Evolutionary conservation across 164 flowering plant genomes (phyloP).

Genomic region (Amborella trichopoda): DNA sequence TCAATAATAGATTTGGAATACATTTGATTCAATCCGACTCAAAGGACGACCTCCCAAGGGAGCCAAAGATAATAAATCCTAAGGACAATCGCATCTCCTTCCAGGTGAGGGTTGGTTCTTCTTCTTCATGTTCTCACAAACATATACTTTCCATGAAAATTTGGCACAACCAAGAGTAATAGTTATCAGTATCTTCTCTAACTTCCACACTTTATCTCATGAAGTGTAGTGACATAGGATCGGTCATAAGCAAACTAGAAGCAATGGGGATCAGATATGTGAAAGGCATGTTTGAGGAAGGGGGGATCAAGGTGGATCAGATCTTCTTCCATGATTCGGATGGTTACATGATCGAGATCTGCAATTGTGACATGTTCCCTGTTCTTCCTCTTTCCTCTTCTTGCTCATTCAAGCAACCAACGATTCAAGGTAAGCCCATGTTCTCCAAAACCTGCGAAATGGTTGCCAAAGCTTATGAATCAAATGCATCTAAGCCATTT

Average conservation of each 20-base stretch:
- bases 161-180: background rate
- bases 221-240: conserved; percentile 42
- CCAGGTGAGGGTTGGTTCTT: conserved; percentile 25
- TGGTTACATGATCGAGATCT: conserved; percentile 36
- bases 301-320: conserved; percentile 51
- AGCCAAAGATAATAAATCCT: conserved; percentile 42
- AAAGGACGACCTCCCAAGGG: conserved; percentile 4
- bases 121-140: background rate
- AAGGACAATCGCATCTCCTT: conserved; percentile 76
- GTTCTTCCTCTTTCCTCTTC: conserved; percentile 44
- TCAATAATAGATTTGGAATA: conserved; percentile 59
- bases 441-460: too few species aligned
- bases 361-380: conserved; percentile 76
- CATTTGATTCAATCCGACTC: conserved; percentile 48
- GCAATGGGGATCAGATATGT: conserved; percentile 52
- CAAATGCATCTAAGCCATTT: too few species aligned
- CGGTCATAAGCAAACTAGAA: conserved; percentile 40
- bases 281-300: conserved; percentile 56
- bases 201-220: background rate
- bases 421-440: too few species aligned
- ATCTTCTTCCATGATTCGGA: conserved; percentile 60
- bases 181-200: too few species aligned
- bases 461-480: too few species aligned
- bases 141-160: background rate
- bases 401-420: too few species aligned